These are phyloP conservation scores for Phragmites australis DNA, from an alignment of 176 grass and related monocot genomes.

Conservation along the genomic window DNA sequence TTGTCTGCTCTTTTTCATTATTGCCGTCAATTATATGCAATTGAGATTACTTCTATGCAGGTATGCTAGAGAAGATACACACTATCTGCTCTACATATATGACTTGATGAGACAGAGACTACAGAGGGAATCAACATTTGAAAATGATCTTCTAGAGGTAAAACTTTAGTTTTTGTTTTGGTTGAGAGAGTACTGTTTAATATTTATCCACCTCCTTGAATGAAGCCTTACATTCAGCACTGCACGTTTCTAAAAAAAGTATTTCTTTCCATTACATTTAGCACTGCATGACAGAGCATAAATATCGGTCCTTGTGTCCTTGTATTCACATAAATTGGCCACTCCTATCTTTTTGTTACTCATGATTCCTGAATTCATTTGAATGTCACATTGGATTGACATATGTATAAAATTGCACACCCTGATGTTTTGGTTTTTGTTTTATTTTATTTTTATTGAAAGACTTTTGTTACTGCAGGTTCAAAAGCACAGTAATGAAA, in stretches of 20 bases:
- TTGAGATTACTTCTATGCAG: constrained; percentile 46
- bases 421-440: constrained; percentile 20
- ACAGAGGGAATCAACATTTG: constrained; percentile 53
- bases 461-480: constrained; percentile 52
- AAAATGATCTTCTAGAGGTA: constrained; percentile 87
- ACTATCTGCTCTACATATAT: constrained; percentile 91
- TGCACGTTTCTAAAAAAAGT: not conserved
- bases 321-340: not conserved
- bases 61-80: constrained; percentile 99
- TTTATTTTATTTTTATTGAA: constrained; percentile 1
- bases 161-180: constrained; percentile 36
- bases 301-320: not conserved
- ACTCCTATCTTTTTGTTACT: constrained; percentile 6
- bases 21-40: constrained; percentile 21
- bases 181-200: constrained; percentile 21
- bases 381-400: not conserved
- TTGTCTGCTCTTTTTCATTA: not conserved
- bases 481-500: constrained; percentile 75
- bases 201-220: constrained; percentile 12
- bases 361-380: constrained; percentile 19
- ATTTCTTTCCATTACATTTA: not conserved
- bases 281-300: not conserved
- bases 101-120: constrained; percentile 86
- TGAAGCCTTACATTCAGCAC: not conserved
- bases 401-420: not conserved